Evolutionary conservation across 2,329 filamentous ascomycete genomes (phyloP).

Genomic region (Talaromyces piceae): DNA sequence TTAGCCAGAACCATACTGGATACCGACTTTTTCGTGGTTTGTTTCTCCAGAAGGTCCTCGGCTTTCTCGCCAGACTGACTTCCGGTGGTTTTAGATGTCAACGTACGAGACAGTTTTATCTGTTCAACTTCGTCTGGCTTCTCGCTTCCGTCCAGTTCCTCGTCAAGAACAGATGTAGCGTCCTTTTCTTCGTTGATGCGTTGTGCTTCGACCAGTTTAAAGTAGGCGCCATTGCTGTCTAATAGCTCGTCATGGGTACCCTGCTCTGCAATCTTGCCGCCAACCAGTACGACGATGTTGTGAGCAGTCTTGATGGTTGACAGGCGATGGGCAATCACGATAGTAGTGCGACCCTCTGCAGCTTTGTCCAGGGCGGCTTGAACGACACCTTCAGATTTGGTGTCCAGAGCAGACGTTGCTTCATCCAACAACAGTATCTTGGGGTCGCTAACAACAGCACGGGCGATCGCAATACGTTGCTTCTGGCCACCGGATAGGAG

Average conservation of each 20-base stretch:
- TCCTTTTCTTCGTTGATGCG: constrained; percentile 53
- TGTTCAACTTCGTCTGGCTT: constrained; percentile 22
- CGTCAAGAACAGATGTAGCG: background rate
- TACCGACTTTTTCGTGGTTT: constrained; percentile 46
- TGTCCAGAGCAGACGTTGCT: constrained; percentile 81
- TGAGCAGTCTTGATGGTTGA: constrained; percentile 39
- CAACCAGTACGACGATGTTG: constrained; percentile 40
- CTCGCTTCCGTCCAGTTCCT: constrained; percentile 21
- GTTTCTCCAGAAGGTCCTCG: constrained; percentile 30
- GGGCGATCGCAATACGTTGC: constrained; percentile 79
- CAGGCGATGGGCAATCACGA: constrained; percentile 39
- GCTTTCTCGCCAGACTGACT: constrained; percentile 23
- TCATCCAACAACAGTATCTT: constrained; percentile 83
- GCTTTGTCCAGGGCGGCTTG: constrained; percentile 73
- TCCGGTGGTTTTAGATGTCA: constrained; percentile 12
- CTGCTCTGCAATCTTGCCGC: constrained; percentile 38
- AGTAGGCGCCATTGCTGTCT: constrained; percentile 31
- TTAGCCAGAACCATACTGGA: constrained; percentile 65
- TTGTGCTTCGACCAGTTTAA: constrained; percentile 44
- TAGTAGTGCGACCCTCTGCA: constrained; percentile 44
- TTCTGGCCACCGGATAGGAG: constrained; percentile 85
- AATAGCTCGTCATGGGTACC: constrained; percentile 37
- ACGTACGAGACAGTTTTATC: constrained; percentile 18
- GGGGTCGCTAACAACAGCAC: constrained; percentile 72
- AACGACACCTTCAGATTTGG: constrained; percentile 77